Base-by-base conservation (phyloP, 495 filamentous ascomycete genomes). In the Hypoxylon fuscum region DNA sequence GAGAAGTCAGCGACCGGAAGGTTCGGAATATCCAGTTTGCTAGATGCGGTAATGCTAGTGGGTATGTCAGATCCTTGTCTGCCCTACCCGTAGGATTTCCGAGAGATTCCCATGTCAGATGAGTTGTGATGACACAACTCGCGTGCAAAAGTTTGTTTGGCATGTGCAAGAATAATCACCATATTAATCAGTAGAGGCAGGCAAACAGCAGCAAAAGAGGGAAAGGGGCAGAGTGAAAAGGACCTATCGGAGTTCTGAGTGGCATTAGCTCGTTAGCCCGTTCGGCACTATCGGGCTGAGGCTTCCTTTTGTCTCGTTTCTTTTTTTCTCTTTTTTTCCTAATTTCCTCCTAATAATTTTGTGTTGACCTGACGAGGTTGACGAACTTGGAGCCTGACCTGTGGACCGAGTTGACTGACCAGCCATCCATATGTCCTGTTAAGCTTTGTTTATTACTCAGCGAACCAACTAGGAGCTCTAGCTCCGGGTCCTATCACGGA, bases 201-300 rank as follows among this genome's bases (percentile, higher is more conserved):
- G n/a, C n/a, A n/a, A n/a, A n/a, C n/a, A n/a, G n/a, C n/a, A n/a
- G 35, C 41, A 53, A 15, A 42, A 2, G 5, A n/a, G 41, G 31
- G 8, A 6, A 8, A 10, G 11, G 2, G 11, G 12, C 14, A 14
- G 6, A 21, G 8, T 15, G 23, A 17, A 1, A 34, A 42, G 27
- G 17, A 34, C 29, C 10, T 47, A n/a, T 27, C 29, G 53, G 57
- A 54, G 57, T 54, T 52, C 41, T 22, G 58, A 21, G 52, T n/a
- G 23, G n/a, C 21, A n/a, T 27, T 32, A 40, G 34, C 49, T 42
- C 14, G 29, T 37, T 43, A n/a, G 17, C n/a, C 14, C n/a, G 15
- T 23, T 55, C 50, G 50, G 50, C 22, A 48, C 9, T 25, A 55
- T 55, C 49, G 43, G 49, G 23, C n/a, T 54, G 58, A 54, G 51